Percentiles rank a stretch among this genome's conserved stretches.
These are phyloP conservation scores for Scutellaria minor DNA, from an alignment of 257 asterid species.

Conservation along the genomic window DNA sequence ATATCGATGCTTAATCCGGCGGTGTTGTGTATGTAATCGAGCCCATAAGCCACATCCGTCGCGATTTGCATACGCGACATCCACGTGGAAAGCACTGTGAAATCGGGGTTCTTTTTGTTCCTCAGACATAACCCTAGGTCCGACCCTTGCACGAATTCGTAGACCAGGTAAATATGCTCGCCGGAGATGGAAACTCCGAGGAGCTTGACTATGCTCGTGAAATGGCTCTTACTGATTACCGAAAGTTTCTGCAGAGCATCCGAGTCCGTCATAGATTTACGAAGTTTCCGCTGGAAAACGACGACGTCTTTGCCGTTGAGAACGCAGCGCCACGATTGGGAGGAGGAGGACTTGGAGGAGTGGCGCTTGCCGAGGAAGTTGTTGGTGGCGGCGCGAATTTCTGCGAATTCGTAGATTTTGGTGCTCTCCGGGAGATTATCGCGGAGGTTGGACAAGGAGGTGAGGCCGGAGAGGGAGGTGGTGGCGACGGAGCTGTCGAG, in stretches of 20 bases:
- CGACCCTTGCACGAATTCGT: slow-evolving; percentile 71
- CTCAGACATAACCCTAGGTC: slow-evolving; percentile 69
- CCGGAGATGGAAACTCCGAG: slow-evolving; percentile 78
- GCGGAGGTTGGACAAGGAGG: slow-evolving; percentile 65
- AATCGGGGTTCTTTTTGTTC: slow-evolving; percentile 63
- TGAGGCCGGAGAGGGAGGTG: slow-evolving; percentile 54
- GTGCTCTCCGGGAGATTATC: slow-evolving; percentile 64
- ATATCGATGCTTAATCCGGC: slow-evolving; percentile 71
- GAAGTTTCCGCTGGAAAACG: slow-evolving; percentile 77
- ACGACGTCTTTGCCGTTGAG: slow-evolving; percentile 66
- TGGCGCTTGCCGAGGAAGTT: slow-evolving; percentile 78
- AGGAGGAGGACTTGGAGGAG: slow-evolving; percentile 74
- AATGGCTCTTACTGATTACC: slow-evolving; percentile 71
- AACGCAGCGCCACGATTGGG: slow-evolving; percentile 88
- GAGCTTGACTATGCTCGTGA: slow-evolving; percentile 71
- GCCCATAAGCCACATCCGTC: slow-evolving; percentile 82
- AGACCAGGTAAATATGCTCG: slow-evolving; percentile 75
- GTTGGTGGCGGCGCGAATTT: slow-evolving; percentile 88
- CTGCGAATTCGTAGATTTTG: slow-evolving; percentile 73
- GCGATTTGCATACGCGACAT: slow-evolving; percentile 89
- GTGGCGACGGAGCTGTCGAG: slow-evolving; percentile 68
- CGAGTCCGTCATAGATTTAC: slow-evolving; percentile 47
- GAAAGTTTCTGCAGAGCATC: slow-evolving; percentile 58
- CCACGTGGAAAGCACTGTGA: slow-evolving; percentile 87
- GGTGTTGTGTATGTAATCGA: slow-evolving; percentile 81